These are phyloP conservation scores for Paramecium tetraurelia DNA, from an alignment of 73 alveolate species.

Conservation along the genomic window DNA sequence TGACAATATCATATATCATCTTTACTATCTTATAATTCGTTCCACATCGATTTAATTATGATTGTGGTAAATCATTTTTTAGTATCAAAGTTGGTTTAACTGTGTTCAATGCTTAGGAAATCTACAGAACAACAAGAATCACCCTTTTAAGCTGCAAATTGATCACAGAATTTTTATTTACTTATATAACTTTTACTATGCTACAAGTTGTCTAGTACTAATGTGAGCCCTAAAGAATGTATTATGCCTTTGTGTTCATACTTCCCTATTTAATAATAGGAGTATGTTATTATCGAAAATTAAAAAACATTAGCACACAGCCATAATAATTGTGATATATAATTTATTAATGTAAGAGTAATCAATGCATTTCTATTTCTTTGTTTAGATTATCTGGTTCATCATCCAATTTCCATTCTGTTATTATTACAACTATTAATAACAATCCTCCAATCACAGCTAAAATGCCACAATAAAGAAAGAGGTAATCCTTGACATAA, in stretches of 20 bases:
- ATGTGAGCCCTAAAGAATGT: not conserved
- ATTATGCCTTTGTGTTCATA: constrained; percentile 30
- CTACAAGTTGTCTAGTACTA: not conserved
- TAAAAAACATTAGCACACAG: not conserved
- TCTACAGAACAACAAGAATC: constrained; percentile 12
- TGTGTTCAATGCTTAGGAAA: constrained; percentile 1
- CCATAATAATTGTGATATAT: not conserved
- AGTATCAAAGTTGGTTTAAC: not conserved
- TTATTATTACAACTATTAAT: not conserved
- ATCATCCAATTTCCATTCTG: not conserved
- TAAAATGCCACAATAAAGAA: constrained; percentile 9
- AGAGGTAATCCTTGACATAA: not conserved
- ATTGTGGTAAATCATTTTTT: not conserved
- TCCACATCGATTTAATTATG: constrained; percentile 29
- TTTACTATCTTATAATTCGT: constrained; percentile 15
- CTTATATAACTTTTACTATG: constrained; percentile 20
- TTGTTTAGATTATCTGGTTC: not conserved
- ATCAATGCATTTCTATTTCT: constrained; percentile 25
- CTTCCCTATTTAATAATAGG: constrained; percentile 5
- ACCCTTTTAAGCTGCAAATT: not conserved
- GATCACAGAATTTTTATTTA: constrained; percentile 6
- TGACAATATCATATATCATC: not conserved
- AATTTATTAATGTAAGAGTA: not conserved
- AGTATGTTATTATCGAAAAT: not conserved
- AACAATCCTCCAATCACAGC: constrained; percentile 2